phyloP scores from a whole-genome alignment of 768 basidiomycete species.

The Hericium alpestre region DNA sequence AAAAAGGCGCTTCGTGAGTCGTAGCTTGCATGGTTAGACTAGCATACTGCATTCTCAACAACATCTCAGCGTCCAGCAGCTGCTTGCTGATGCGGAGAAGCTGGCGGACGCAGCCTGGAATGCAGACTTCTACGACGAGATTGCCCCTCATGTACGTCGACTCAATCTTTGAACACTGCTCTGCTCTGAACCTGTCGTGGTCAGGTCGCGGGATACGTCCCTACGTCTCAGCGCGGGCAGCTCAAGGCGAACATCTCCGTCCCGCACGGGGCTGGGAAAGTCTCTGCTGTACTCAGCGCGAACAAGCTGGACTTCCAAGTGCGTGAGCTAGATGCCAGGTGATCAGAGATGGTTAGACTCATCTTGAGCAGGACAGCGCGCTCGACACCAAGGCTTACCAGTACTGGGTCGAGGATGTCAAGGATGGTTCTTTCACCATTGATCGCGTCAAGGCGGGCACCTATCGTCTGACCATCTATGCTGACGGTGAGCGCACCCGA shows the following conservation, averaged over 20 bases:
- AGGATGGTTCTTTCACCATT: conserved; percentile 10
- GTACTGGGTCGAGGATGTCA: conserved; percentile 16
- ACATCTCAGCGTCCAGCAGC: conserved; percentile 3
- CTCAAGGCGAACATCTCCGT: conserved; percentile 4
- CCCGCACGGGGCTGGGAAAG: conserved; percentile 12
- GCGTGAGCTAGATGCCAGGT: background rate
- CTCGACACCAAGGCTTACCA: conserved; percentile 16
- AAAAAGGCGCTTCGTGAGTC: background rate
- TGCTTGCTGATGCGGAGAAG: conserved; percentile 17
- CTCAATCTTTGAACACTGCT: background rate
- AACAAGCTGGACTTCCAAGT: conserved; percentile 16
- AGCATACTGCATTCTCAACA: background rate
- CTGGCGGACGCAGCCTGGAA: conserved; percentile 19
- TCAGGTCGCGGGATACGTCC: background rate
- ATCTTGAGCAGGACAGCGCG: conserved; percentile 14
- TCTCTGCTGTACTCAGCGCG: conserved; percentile 16
- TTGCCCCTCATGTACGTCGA: conserved; percentile 15
- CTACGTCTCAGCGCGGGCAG: background rate
- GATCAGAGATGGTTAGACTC: background rate
- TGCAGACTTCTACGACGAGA: conserved; percentile 19
- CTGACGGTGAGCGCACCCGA: conserved; percentile 9
- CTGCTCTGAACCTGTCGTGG: background rate
- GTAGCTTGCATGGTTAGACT: background rate
- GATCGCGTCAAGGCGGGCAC: conserved; percentile 18
- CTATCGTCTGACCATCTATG: conserved; percentile 18